These are phyloP conservation scores for Colletotrichum salicis DNA, from an alignment of 2,329 filamentous ascomycete species.

Conservation along the genomic window DNA sequence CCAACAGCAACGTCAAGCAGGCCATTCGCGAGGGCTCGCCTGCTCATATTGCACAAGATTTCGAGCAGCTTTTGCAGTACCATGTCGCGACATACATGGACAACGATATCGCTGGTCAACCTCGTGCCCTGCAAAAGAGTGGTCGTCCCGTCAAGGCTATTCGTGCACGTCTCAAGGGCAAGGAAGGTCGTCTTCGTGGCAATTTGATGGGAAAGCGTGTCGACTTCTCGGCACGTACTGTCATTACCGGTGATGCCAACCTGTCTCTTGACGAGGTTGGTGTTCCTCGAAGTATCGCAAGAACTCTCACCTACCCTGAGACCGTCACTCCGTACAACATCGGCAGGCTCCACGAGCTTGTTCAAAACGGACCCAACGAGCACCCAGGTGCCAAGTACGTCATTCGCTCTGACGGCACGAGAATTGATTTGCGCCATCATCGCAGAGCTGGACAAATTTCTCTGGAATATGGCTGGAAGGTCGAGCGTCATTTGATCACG, in stretches of 20 bases:
- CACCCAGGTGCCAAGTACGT: slow-evolving; percentile 98
- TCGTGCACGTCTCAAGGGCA: slow-evolving; percentile 96
- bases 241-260: slow-evolving; percentile 99
- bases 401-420: slow-evolving; percentile 90
- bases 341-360: slow-evolving; percentile 85
- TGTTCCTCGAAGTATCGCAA: slow-evolving; percentile 92
- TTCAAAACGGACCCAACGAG: slow-evolving; percentile 92
- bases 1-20: slow-evolving; percentile 93
- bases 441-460: slow-evolving; percentile 87
- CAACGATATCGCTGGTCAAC: slow-evolving; percentile 96
- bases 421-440: slow-evolving; percentile 94
- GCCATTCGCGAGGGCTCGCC: slow-evolving; percentile 93
- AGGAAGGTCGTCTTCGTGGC: slow-evolving; percentile 96
- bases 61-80: slow-evolving; percentile 92
- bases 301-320: slow-evolving; percentile 94
- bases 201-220: slow-evolving; percentile 99
- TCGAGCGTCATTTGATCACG: slow-evolving; percentile 95
- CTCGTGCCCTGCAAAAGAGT: slow-evolving; percentile 95
- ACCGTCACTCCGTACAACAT: slow-evolving; percentile 99
- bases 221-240: slow-evolving; percentile 98
- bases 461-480: slow-evolving; percentile 97
- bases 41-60: slow-evolving; percentile 89
- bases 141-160: slow-evolving; percentile 97
- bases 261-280: slow-evolving; percentile 96
- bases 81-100: slow-evolving; percentile 99